Evolutionary conservation across 257 asterid species (phyloP).

Genomic region (Euphrasia confusa): DNA sequence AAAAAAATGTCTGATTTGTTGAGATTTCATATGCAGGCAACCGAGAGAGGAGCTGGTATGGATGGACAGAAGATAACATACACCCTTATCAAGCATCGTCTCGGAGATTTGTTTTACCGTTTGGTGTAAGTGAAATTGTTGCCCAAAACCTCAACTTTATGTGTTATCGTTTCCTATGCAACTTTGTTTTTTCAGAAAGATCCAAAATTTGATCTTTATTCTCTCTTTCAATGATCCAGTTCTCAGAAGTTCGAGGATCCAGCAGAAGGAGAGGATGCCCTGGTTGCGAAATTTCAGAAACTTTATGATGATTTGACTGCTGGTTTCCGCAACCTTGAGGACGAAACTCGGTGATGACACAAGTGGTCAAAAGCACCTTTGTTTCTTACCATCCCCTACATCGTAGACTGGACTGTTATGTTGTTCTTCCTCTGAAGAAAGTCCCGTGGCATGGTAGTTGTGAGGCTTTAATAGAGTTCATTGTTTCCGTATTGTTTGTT

Average conservation of each 20-base stretch:
- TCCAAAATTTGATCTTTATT: neutral
- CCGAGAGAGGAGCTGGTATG: constrained; percentile 98
- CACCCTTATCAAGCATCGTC: constrained; percentile 83
- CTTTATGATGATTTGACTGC: constrained; percentile 82
- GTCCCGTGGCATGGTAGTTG: neutral
- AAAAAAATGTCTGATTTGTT: neutral
- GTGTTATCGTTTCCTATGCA: constrained; percentile 13
- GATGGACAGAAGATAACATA: constrained; percentile 96
- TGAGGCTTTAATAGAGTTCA: constrained; percentile 27
- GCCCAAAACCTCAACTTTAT: neutral
- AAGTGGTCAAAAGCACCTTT: neutral
- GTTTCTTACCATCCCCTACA: neutral
- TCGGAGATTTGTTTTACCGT: constrained; percentile 91
- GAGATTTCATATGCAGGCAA: constrained; percentile 56
- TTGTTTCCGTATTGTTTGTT: constrained; percentile 22
- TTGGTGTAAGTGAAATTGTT: constrained; percentile 69
- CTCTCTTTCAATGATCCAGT: constrained; percentile 36
- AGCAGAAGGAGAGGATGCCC: constrained; percentile 86
- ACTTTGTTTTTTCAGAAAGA: constrained; percentile 10
- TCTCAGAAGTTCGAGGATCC: constrained; percentile 99
- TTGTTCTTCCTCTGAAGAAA: neutral
- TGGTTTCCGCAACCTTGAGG: constrained; percentile 98
- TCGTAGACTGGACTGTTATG: neutral
- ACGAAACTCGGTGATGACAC: constrained; percentile 68
- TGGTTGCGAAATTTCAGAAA: constrained; percentile 76